These are phyloP conservation scores for Pyricularia sp. DNA, from an alignment of 2,329 filamentous ascomycete genomes.

Conservation along the genomic window DNA sequence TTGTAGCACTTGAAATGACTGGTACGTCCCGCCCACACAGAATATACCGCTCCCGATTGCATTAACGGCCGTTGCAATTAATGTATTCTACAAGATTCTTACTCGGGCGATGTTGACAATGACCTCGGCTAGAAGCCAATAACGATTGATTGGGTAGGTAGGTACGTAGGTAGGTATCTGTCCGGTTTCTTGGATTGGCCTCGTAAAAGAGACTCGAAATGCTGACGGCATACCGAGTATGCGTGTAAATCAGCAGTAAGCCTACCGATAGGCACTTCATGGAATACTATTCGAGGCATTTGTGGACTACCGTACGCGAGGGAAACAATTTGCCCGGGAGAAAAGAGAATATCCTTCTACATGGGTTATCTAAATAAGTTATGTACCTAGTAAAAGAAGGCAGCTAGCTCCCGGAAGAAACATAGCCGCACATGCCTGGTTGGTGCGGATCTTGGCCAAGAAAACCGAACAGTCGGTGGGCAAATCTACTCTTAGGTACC, in stretches of 20 bases:
- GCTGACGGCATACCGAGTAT: neutral
- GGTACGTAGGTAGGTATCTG: neutral
- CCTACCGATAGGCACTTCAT: neutral
- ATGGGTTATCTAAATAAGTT: neutral
- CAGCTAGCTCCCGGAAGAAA: neutral
- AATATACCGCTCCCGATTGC: neutral
- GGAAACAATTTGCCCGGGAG: neutral
- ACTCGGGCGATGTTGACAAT: neutral
- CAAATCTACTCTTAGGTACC: neutral
- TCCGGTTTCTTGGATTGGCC: neutral
- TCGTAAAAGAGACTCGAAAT: neutral
- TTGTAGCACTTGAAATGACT: neutral
- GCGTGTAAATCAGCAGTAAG: neutral
- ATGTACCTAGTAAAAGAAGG: neutral
- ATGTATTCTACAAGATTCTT: neutral
- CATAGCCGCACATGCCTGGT: too few relatives aligned
- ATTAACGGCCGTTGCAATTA: neutral
- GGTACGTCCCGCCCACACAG: neutral
- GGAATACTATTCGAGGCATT: neutral
- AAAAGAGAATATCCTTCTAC: neutral
- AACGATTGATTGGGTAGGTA: neutral
- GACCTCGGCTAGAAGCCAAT: neutral
- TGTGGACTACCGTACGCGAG: neutral
- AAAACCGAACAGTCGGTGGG: neutral
- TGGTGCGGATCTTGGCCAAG: neutral